Base-by-base conservation (phyloP, 2,329 filamentous ascomycete genomes). In the Verticillium longisporum region DNA sequence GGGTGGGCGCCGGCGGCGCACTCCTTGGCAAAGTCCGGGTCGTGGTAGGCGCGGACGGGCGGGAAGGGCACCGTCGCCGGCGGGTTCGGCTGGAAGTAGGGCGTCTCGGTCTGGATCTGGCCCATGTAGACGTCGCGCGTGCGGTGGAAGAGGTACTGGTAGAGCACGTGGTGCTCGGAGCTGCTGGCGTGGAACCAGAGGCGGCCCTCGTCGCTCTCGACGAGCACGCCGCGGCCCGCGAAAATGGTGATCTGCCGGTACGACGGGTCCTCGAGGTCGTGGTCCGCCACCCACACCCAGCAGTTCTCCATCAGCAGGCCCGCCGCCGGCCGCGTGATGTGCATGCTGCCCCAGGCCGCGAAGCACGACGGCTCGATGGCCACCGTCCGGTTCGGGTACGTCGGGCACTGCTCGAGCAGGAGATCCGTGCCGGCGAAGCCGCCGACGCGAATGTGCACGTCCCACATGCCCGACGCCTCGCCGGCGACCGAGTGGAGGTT, bases 361-460 rank as follows among this genome's bases (percentile, higher is more conserved):
- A 79, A 71, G 61, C 78, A 80, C 59, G 72, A 69, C 41, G 41
- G 18, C 18, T 67, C 54, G 60, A 66, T 70, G 68, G 69, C n/a
- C 11, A 63, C n/a, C 1, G 37, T 50, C 6, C 41, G 32, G 63
- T 68, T 60, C 58, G 77, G 63, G 53, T 74, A 66, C 71, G 87
- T 88, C 62, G 79, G 72, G 73, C 87, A 90, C 58, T 78, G 82
- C 67, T 82, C 78, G 59, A 85, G 82, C 71, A 90, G 86, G 7
- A 91, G 80, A 50, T 87, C 77, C 15, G 89, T 90, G 38, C 89
- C 89, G 1, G 86, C 83, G 58, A 85, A 86, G 3, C 90, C 90
- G 64, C 89, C 90, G 58, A 93, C 82, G 65, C 90, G 87, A 69
- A 89, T 84, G 73, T 94, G 90, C 11, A 89, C 84, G 69, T 93